Evolutionary conservation across 257 asterid species (phyloP), one percentile per base, ranked within the genome.

Genomic region (Solanum appendiculatum): DNA sequence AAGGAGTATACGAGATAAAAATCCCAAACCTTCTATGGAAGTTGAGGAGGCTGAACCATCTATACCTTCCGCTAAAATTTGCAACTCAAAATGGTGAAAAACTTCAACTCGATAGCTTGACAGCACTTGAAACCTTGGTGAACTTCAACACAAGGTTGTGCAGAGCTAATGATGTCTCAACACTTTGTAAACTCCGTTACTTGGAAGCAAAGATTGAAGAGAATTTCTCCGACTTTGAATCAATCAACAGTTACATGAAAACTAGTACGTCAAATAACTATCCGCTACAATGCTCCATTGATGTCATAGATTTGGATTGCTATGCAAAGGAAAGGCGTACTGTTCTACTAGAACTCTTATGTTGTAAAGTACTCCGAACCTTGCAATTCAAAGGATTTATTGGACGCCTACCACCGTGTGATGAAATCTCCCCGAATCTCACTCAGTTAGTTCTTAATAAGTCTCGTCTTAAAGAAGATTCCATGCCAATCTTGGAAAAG

Each of bases 1-100:
- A 5, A 7, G 90, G 36, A 15, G 60, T 12, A 18, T 18, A 6
- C 16, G 44, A 0, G n/a, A 37, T 86, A 14, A 88, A 84, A 73
- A 88, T 92, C 82, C 92, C 94, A 14, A 87, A 92, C 33, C 88
- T 90, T 37, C 84, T 92, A 25, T 81, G 91, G 91, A 82, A 91
- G 68, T 27, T 92, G 92, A 87, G 44, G 84, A 44, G 85, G 51
- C 48, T 88, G 9, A 85, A 81, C 12, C 93, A 92, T 86, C 63
- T 92, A 34, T 92, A 91, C 85, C 94, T 92, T 54, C 94, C 92
- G 4, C 29, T 46, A 68, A 77, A 82, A 72, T 92, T 92, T 85
- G 39, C 1, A 23, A 88, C 90, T 58, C 58, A 74, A 36, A 87
- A 84, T 58, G 89, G 87, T 33, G 15, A 64, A 23, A 89, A 90